These are phyloP conservation scores for Pyricularia pennisetigena DNA, from an alignment of 2,329 filamentous ascomycete genomes.

Conservation along the genomic window DNA sequence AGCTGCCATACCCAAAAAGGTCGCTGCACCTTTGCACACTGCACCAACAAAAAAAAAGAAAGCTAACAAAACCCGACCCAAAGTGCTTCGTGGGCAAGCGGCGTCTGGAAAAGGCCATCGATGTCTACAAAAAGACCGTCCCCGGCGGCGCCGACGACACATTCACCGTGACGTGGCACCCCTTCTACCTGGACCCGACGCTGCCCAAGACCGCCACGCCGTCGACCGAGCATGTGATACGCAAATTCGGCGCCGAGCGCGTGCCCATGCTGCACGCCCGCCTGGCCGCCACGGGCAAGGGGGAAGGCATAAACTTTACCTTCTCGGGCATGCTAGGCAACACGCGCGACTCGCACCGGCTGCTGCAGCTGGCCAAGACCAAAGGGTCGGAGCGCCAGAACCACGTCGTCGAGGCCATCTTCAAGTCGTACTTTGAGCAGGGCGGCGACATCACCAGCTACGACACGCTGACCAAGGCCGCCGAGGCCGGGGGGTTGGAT, in stretches of 20 bases:
- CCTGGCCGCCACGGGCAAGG: slow-evolving; percentile 46
- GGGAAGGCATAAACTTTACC: slow-evolving; percentile 64
- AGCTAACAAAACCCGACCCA: slow-evolving; percentile 14
- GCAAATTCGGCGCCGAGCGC: slow-evolving; percentile 55
- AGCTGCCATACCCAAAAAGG: background rate
- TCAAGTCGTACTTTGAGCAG: slow-evolving; percentile 56
- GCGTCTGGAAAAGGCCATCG: slow-evolving; percentile 63
- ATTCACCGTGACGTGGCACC: slow-evolving; percentile 65
- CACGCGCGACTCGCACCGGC: slow-evolving; percentile 69
- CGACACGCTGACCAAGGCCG: slow-evolving; percentile 40
- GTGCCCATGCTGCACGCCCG: slow-evolving; percentile 13
- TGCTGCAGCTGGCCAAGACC: slow-evolving; percentile 59
- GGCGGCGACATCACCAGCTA: slow-evolving; percentile 52
- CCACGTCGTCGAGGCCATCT: slow-evolving; percentile 50
- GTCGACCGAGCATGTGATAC: slow-evolving; percentile 39
- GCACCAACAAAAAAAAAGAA: background rate
- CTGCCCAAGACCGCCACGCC: slow-evolving; percentile 37
- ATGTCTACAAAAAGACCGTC: slow-evolving; percentile 51
- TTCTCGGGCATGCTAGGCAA: slow-evolving; percentile 64
- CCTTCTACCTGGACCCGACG: slow-evolving; percentile 71
- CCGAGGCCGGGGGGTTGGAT: slow-evolving; percentile 42
- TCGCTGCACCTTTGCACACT: background rate
- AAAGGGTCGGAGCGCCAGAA: slow-evolving; percentile 18
- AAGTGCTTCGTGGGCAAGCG: slow-evolving; percentile 73
- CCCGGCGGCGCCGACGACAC: slow-evolving; percentile 51